phyloP scores from a whole-genome alignment of 1,139 yeast genomes.

The Candida tropicalis region DNA sequence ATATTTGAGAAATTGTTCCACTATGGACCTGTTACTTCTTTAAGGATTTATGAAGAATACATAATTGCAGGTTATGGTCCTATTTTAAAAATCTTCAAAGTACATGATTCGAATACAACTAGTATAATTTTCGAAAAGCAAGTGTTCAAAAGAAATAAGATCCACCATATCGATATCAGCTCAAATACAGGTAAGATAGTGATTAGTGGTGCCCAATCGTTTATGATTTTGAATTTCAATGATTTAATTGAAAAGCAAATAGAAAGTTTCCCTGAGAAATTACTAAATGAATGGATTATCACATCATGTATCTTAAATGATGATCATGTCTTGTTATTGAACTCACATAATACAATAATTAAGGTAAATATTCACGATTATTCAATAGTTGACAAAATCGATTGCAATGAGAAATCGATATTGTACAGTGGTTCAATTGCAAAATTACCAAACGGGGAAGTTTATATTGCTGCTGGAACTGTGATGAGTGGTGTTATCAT shows the following conservation, averaged over 20 bases:
- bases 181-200: conserved; percentile 35
- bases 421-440: conserved; percentile 82
- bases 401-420: conserved; percentile 76
- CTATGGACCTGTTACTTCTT: conserved; percentile 76
- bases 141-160: conserved; percentile 69
- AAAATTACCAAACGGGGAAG: conserved; percentile 41
- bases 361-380: conserved; percentile 37
- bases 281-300: conserved; percentile 78
- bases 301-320: conserved; percentile 52
- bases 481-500: conserved; percentile 85
- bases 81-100: conserved; percentile 53
- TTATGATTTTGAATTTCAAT: conserved; percentile 40
- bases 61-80: conserved; percentile 82
- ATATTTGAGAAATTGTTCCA: conserved; percentile 29
- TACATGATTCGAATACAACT: conserved; percentile 31
- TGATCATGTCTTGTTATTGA: conserved; percentile 52
- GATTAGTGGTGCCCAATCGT: conserved; percentile 75
- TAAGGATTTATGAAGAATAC: conserved; percentile 43
- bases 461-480: conserved; percentile 82
- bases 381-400: conserved; percentile 40
- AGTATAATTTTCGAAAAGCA: conserved; percentile 40
- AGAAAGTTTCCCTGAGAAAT: conserved; percentile 39
- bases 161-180: conserved; percentile 66
- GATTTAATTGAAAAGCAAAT: conserved; percentile 21
- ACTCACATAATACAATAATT: conserved; percentile 79